Evolutionary conservation across 2,329 filamentous ascomycete genomes (phyloP), one percentile per base, ranked within the genome.

Genomic region (Didymella arachidicola): DNA sequence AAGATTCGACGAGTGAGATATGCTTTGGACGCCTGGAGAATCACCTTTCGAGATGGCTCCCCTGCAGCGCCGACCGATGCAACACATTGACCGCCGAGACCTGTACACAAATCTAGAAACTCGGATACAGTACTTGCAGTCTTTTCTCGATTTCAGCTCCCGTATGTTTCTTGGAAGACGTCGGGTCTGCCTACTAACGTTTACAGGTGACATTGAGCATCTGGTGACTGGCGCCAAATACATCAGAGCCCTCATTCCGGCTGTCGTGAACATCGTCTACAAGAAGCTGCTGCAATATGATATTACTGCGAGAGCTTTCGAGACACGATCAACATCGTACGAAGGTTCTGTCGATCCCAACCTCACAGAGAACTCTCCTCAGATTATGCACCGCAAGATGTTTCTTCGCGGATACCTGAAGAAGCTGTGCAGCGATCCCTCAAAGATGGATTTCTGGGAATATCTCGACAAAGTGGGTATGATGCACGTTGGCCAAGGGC

Each of bases 401-500:
- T 93, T 93, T 71, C 75, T 85, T 50, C 81, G 89, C n/a, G 90
- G 89, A 52, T 94, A 93, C 66, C 80, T 94, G 30, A 86, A 84
- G 59, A 90, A 88, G 74, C 79, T 94, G 36, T 92, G 90, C 75
- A 88, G 87, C 5, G 90, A 93, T 69, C 89, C 89, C 0, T 87
- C 86, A 49, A 86, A 86, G 63, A 87, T 91, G 83, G 87, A 91
- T 61, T 92, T 92, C 74, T 94, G 91, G 90, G 86, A 90, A 69
- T 94, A 94, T 72, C 80, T 94, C 43, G 89, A 93, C 79, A 93
- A 93, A 76, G 91, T 94, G 34, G 91, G 90, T 57, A 86, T 91
- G 82, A 93, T 93, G 90, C 91, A 93, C 74, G 87, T 89, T n/a
- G 90, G 90, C 1, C 86, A 88, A 44, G 90, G 88, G 18, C 86